Conservation (phyloP, 2,329 filamentous ascomycete genomes). For the Fusarium globosum region DNA sequence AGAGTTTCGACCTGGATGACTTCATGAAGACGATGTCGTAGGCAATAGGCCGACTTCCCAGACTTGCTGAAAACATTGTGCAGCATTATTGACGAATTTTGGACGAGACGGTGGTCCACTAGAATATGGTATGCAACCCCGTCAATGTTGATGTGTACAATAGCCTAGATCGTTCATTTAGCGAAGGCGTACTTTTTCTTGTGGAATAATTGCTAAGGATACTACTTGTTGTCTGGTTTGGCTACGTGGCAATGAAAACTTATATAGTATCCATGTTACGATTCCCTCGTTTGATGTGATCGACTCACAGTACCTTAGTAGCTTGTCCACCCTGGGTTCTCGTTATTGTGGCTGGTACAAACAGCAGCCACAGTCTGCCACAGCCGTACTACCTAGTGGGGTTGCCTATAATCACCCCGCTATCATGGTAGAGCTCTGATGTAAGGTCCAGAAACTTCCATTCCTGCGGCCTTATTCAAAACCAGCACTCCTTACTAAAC, state of each 20-base stretch:
- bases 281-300: neutral
- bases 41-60: slow-evolving; percentile 13
- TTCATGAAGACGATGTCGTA: slow-evolving; percentile 94
- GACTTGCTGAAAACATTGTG: slow-evolving; percentile 6
- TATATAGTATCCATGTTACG: neutral
- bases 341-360: neutral
- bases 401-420: slow-evolving; percentile 39
- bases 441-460: slow-evolving; percentile 45
- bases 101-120: slow-evolving; percentile 18
- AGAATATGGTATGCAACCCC: slow-evolving; percentile 38
- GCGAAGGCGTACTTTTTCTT: slow-evolving; percentile 46
- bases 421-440: slow-evolving; percentile 40
- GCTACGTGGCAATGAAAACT: neutral
- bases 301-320: neutral
- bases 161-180: slow-evolving; percentile 44
- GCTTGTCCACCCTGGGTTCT: neutral
- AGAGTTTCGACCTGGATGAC: slow-evolving; percentile 95
- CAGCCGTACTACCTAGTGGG: slow-evolving; percentile 33
- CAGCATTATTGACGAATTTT: slow-evolving; percentile 11
- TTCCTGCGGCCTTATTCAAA: neutral
- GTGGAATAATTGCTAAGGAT: slow-evolving; percentile 27
- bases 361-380: slow-evolving; percentile 5
- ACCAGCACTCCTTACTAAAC: neutral
- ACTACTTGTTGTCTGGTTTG: neutral
- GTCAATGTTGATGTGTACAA: slow-evolving; percentile 40